Evolutionary conservation across 371 early-diverging fungal genomes (phyloP).

Genomic region (Apophysomyces variabilis): DNA sequence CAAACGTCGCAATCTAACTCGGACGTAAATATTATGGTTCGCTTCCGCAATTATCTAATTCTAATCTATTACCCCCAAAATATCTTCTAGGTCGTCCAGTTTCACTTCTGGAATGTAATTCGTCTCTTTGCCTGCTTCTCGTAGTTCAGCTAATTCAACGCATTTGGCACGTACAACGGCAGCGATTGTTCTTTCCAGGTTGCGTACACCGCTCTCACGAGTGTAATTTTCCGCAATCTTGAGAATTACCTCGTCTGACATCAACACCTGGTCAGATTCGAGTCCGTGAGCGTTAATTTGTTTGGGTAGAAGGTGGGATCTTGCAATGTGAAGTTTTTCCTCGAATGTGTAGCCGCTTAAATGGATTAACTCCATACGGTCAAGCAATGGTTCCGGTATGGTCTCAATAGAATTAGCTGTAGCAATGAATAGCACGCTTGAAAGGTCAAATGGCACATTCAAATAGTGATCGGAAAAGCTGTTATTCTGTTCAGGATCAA

Average conservation of each 20-base stretch:
- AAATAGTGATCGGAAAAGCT: conserved; percentile 83
- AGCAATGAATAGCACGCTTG: conserved; percentile 82
- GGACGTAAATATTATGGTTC: neutral
- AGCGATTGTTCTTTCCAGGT: conserved; percentile 77
- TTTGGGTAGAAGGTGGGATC: conserved; percentile 63
- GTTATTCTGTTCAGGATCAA: conserved; percentile 88
- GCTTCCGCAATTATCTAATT: neutral
- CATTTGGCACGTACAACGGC: conserved; percentile 76
- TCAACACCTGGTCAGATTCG: conserved; percentile 41
- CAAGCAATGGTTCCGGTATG: conserved; percentile 79
- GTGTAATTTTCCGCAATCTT: conserved; percentile 76
- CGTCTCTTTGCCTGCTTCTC: conserved; percentile 22
- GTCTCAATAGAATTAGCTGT: conserved; percentile 84
- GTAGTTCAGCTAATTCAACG: conserved; percentile 61
- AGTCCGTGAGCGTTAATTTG: conserved; percentile 72
- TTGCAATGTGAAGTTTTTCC: conserved; percentile 70
- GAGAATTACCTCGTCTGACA: conserved; percentile 56
- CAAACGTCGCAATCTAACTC: conserved; percentile 26
- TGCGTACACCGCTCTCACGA: conserved; percentile 85
- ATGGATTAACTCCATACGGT: conserved; percentile 87
- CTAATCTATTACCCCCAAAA: conserved; percentile 61
- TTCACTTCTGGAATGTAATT: conserved; percentile 41
- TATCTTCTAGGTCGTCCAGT: conserved; percentile 53
- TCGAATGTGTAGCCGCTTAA: conserved; percentile 87
- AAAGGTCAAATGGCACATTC: conserved; percentile 81